A percentile compares a stretch with the other conserved stretches of the same genome.
Conservation (phyloP, 306 rosid genomes). For the Cyclanthera cordifolia region DNA sequence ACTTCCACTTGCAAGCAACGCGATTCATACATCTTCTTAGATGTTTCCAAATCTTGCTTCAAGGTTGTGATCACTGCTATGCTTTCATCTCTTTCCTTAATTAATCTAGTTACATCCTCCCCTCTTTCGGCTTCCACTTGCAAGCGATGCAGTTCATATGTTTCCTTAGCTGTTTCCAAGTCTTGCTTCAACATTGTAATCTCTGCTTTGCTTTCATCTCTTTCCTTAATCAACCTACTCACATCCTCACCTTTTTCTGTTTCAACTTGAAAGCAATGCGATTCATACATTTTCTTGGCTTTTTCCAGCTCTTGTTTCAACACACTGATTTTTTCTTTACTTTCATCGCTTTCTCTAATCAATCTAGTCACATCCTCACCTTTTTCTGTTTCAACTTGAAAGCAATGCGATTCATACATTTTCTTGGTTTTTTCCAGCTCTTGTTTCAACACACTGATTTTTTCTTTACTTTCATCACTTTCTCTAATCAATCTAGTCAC, state of each 20-base stretch:
- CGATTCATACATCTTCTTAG: constrained; percentile 28
- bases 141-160: background rate
- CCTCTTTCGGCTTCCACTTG: background rate
- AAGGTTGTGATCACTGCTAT: background rate
- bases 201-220: constrained; percentile 3
- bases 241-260: constrained; percentile 2
- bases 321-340: background rate
- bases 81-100: constrained; percentile 2
- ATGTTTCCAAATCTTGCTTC: constrained; percentile 25
- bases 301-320: background rate
- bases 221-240: background rate
- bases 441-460: background rate
- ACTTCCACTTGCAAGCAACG: constrained; percentile 11
- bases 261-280: background rate
- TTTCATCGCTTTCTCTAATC: constrained; percentile 10
- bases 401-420: too few species aligned
- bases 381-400: background rate
- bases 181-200: constrained; percentile 6
- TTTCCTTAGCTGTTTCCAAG: background rate
- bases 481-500: constrained; percentile 22
- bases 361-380: constrained; percentile 24
- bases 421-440: background rate
- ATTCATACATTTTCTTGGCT: background rate
- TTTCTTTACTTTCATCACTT: background rate
- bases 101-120: background rate